Evolutionary conservation across 371 early-diverging fungal genomes (phyloP).

Genomic region (Gilbertella persicaria): DNA sequence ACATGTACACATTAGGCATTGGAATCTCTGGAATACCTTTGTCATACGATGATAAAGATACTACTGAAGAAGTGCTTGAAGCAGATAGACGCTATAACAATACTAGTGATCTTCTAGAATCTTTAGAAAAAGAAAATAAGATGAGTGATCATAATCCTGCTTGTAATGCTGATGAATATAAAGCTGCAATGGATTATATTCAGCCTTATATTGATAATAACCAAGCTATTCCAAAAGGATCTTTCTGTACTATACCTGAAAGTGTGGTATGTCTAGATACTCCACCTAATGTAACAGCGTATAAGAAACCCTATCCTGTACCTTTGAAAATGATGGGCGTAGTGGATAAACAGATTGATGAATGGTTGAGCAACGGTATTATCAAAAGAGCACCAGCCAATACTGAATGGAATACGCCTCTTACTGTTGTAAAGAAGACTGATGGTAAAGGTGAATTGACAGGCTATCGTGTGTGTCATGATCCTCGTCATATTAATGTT

Average conservation of each 20-base stretch:
- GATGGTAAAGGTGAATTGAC: conserved; percentile 13
- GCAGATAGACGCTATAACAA: neutral
- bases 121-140: neutral
- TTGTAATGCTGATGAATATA: neutral
- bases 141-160: neutral
- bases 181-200: conserved; percentile 6
- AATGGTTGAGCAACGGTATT: no score
- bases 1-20: neutral
- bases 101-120: conserved; percentile 3
- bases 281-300: conserved; percentile 1
- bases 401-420: conserved; percentile 5
- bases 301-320: conserved; percentile 10
- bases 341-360: conserved; percentile 3
- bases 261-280: conserved; percentile 6
- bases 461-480: conserved; percentile 11
- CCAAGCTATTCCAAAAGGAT: conserved; percentile 5
- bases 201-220: conserved; percentile 3
- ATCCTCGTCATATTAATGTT: conserved; percentile 13
- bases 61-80: neutral
- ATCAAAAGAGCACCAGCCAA: conserved; percentile 5
- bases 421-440: conserved; percentile 12
- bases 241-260: no score
- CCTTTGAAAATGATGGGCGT: neutral
- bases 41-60: neutral
- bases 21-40: conserved; percentile 6